Conservation (phyloP, 768 basidiomycete genomes). For the Albatrellus ellisii region DNA sequence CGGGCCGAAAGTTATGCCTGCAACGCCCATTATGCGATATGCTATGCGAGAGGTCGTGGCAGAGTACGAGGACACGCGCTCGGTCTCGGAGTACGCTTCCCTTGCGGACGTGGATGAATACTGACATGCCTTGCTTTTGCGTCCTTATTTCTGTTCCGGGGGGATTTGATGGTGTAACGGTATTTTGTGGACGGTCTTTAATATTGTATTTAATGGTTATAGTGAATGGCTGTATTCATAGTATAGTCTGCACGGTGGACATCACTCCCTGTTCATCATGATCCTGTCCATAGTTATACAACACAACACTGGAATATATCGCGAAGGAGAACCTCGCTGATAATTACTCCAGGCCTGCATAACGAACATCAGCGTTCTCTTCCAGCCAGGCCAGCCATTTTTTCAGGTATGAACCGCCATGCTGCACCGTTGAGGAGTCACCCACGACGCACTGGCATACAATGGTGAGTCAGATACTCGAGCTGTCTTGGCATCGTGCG, state of each 20-base stretch:
- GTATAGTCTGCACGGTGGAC: background rate
- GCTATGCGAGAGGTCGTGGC: slow-evolving; percentile 77
- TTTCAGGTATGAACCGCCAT: slow-evolving; percentile 76
- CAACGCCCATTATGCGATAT: slow-evolving; percentile 69
- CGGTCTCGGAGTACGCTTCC: slow-evolving; percentile 69
- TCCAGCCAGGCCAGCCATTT: slow-evolving; percentile 91
- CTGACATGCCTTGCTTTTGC: background rate
- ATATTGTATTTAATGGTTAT: background rate
- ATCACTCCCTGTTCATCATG: background rate
- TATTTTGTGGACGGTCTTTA: background rate
- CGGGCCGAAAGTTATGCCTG: slow-evolving; percentile 65
- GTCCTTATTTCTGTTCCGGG: background rate
- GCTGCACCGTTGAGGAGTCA: slow-evolving; percentile 81
- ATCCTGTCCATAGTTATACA: slow-evolving; percentile 1
- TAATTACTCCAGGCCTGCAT: slow-evolving; percentile 48
- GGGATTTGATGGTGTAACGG: background rate
- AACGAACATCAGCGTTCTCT: slow-evolving; percentile 79
- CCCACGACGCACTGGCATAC: slow-evolving; percentile 74
- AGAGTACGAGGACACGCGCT: slow-evolving; percentile 69
- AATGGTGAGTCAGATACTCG: background rate
- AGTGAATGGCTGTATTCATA: background rate
- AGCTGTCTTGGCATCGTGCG: background rate
- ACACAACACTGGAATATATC: background rate
- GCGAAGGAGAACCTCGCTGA: no score
- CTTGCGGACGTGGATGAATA: slow-evolving; percentile 35